These are phyloP conservation scores for Colletotrichum destructivum DNA, from an alignment of 2,329 filamentous ascomycete genomes.

Conservation along the genomic window DNA sequence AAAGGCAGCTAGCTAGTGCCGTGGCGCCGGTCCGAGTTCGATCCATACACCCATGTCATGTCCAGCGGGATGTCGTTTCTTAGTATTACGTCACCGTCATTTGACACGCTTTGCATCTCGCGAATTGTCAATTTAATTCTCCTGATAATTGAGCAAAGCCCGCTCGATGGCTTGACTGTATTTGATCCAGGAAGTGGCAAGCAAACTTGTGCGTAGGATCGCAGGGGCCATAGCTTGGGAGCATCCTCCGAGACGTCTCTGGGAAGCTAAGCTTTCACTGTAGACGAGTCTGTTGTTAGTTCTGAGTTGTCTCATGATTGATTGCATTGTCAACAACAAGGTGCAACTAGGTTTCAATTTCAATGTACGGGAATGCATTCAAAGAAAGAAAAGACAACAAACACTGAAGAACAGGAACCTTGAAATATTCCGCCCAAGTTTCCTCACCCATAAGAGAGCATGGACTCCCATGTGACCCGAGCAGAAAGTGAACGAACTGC, in stretches of 20 bases:
- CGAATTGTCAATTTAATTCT: background rate
- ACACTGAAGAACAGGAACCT: background rate
- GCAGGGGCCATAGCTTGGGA: too few species aligned
- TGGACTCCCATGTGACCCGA: slow-evolving; percentile 5
- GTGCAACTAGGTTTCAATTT: too few species aligned
- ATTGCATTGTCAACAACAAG: too few species aligned
- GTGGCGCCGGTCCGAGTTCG: background rate
- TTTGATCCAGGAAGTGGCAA: too few species aligned
- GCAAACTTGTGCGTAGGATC: too few species aligned
- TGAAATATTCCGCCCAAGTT: background rate
- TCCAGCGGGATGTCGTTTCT: background rate
- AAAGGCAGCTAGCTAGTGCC: too few species aligned
- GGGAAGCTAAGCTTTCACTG: too few species aligned
- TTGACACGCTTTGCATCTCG: background rate
- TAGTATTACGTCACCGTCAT: background rate
- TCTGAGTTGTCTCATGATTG: too few species aligned
- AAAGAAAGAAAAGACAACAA: background rate
- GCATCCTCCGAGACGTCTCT: too few species aligned
- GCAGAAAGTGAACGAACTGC: background rate
- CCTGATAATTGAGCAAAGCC: background rate
- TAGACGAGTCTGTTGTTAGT: too few species aligned
- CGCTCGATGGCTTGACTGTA: too few species aligned
- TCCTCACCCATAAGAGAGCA: background rate
- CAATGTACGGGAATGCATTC: too few species aligned
- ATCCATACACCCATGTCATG: background rate